These are phyloP conservation scores for Backusella westeae DNA, from an alignment of 192 early-diverging fungal species.

Conservation along the genomic window DNA sequence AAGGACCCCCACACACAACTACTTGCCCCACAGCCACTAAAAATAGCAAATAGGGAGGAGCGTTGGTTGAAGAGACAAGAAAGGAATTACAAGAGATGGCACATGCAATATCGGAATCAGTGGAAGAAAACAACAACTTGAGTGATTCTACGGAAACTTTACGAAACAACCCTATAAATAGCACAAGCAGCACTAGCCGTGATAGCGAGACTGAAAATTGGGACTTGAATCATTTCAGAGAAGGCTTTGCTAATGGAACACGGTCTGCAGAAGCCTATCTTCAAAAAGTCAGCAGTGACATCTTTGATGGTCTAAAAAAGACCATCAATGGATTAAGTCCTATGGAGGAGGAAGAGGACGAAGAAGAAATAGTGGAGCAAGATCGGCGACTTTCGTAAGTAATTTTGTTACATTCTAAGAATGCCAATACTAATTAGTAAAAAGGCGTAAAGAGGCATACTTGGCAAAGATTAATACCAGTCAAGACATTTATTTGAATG, in stretches of 20 bases:
- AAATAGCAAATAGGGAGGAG: conserved; percentile 21
- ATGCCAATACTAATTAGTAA: not conserved
- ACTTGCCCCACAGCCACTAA: not conserved
- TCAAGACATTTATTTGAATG: conserved; percentile 33
- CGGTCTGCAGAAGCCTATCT: conserved; percentile 49
- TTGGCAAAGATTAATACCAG: conserved; percentile 41
- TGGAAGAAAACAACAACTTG: not conserved
- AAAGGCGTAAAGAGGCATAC: conserved; percentile 39
- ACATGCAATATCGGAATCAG: conserved; percentile 40
- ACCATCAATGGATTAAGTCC: conserved; percentile 41
- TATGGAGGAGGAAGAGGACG: conserved; percentile 18
- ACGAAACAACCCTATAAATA: not conserved
- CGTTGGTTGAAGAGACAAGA: conserved; percentile 47
- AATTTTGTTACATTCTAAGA: not conserved
- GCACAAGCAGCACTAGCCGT: not conserved
- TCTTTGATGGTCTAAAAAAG: conserved; percentile 39
- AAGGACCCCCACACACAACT: not conserved
- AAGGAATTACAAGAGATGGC: conserved; percentile 50
- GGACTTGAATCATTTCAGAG: conserved; percentile 24
- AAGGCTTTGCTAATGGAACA: conserved; percentile 32
- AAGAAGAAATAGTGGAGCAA: not conserved
- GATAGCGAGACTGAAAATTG: conserved; percentile 9
- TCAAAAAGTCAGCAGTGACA: conserved; percentile 43
- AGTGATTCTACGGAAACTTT: not conserved
- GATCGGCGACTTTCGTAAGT: conserved; percentile 20